Base-by-base conservation (phyloP, 129 eudicot species). In the Deinandra increscens region DNA sequence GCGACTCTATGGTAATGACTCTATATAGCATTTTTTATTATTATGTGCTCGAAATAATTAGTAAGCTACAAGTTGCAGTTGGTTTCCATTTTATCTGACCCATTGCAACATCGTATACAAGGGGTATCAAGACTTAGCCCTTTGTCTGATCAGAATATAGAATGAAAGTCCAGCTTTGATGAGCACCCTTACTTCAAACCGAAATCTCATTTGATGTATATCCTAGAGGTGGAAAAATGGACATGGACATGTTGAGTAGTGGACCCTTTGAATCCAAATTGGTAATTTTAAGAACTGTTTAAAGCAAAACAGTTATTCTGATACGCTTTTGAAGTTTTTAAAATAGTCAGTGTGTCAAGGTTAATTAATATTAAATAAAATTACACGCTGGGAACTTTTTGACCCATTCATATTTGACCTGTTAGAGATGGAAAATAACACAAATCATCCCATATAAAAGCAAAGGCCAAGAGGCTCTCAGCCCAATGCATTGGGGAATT, bases 1-100 rank as follows among this genome's bases (percentile, higher is more conserved):
- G 83, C 77, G 75, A 58, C 48, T 43, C 83, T 48, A 33, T 50
- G 96, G 96, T 88, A 85, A 68, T 17, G 22, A 3, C 13, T 39
- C 45, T 9, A 15, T 34, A 62, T 38, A 15, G 31, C 29, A 62
- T 17, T 64, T 5, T 39, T 18, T 38, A 14, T n/a, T 31, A 14
- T 60, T 60, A 19, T 31, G 12, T 59, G 20, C 13, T 33, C 4
- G 12, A 33, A 29, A 59, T 59, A 59, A 22, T 60, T 33, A 14
- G 12, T 43, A 60, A 60, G 26, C 41, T 29, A 58, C 42, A 33
- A 60, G 65, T 33, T 33, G n/a, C 1, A 14, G 43, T 60, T 60
- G 7, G 65, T 33, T 33, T 31, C 5, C n/a, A 31, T 31, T 6
- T 14, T 58, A 11, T 10, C 2, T 14, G 43, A 29, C 10, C 19